Evolutionary conservation across 441 rosid genomes (phyloP).

Genomic region (Populus trichocarpa): DNA sequence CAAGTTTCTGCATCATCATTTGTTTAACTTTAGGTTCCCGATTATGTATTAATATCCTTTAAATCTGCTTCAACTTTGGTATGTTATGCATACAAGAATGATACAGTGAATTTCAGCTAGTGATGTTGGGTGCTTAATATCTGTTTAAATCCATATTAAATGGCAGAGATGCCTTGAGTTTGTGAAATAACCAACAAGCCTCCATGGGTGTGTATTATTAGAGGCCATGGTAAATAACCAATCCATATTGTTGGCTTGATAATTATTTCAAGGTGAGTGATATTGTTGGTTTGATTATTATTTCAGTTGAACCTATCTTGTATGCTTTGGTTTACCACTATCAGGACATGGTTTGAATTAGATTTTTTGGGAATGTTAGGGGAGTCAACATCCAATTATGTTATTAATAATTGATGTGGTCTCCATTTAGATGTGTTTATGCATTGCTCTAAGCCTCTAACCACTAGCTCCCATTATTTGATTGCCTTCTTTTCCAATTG

Average conservation of each 20-base stretch:
- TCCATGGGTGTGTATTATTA: not conserved
- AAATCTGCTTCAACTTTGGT: not conserved
- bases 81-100: not conserved
- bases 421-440: too few species aligned
- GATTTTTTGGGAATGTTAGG: not conserved
- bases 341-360: not conserved
- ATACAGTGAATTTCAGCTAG: too few species aligned
- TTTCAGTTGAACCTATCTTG: not conserved
- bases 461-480: not conserved
- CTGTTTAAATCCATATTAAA: not conserved
- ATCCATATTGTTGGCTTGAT: too few species aligned
- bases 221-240: not conserved
- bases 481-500: not conserved
- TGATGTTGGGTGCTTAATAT: not conserved
- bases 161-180: not conserved
- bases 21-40: not conserved
- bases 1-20: not conserved
- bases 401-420: too few species aligned
- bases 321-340: not conserved
- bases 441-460: not conserved
- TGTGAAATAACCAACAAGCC: not conserved
- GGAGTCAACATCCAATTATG: not conserved
- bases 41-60: not conserved
- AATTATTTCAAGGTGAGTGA: not conserved
- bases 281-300: not conserved